A percentile compares a stretch with the other conserved stretches of the same genome.
Conservation (phyloP, 2,329 filamentous ascomycete genomes). For the Aspergillaceae sp. region DNA sequence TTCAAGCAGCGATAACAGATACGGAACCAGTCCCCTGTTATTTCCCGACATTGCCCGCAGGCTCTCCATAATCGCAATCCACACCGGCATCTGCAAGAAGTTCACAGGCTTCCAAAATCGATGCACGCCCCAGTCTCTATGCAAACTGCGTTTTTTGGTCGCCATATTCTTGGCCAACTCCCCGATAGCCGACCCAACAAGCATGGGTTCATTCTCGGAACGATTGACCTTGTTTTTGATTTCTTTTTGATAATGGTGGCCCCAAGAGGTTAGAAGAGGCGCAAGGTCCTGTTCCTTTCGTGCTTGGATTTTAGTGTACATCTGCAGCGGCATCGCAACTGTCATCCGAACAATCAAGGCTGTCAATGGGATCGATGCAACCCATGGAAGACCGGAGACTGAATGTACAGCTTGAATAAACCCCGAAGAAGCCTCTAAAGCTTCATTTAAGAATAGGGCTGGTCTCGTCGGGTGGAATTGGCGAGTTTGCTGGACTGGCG, state of each 20-base stretch:
- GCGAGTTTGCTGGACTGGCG: slow-evolving; percentile 24
- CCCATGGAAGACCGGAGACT: slow-evolving; percentile 45
- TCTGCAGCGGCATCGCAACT: slow-evolving; percentile 41
- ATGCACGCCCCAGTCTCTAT: slow-evolving; percentile 26
- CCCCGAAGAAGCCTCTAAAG: slow-evolving; percentile 37
- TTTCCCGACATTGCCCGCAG: slow-evolving; percentile 41
- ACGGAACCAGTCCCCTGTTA: slow-evolving; percentile 32
- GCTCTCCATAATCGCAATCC: slow-evolving; percentile 40
- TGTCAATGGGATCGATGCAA: slow-evolving; percentile 45
- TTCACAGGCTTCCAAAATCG: slow-evolving; percentile 24
- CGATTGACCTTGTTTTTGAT: neutral
- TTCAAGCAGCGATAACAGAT: slow-evolving; percentile 18
- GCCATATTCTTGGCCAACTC: slow-evolving; percentile 17
- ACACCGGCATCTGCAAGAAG: slow-evolving; percentile 39
- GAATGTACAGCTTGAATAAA: slow-evolving; percentile 45
- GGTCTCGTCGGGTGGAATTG: slow-evolving; percentile 44
- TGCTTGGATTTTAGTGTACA: slow-evolving; percentile 34
- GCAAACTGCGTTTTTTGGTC: slow-evolving; percentile 20
- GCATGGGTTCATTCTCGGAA: neutral
- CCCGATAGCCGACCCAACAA: slow-evolving; percentile 1
- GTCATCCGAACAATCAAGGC: slow-evolving; percentile 44
- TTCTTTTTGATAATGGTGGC: slow-evolving; percentile 9
- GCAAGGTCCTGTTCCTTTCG: slow-evolving; percentile 34
- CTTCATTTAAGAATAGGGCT: slow-evolving; percentile 34
- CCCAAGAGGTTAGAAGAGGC: slow-evolving; percentile 37